These are phyloP conservation scores for Ascomycota sp. DNA, from an alignment of 2,329 filamentous ascomycete genomes.

Conservation along the genomic window DNA sequence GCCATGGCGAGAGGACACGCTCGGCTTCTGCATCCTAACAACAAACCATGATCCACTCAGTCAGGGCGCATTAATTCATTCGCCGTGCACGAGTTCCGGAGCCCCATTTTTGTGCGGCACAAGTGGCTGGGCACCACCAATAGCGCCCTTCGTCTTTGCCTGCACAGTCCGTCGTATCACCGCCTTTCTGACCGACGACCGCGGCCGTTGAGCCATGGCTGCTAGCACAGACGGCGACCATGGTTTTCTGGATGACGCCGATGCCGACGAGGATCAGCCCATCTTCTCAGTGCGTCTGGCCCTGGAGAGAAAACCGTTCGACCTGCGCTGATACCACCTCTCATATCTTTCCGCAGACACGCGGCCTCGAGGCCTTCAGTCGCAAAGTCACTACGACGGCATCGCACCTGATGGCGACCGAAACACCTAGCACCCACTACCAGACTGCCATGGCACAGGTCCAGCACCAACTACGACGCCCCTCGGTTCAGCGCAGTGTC, in stretches of 20 bases:
- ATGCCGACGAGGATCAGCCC: slow-evolving; percentile 25
- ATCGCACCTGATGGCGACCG: slow-evolving; percentile 58
- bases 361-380: slow-evolving; percentile 78
- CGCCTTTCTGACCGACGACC: background rate
- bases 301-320: background rate
- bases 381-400: slow-evolving; percentile 91
- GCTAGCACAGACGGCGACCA: slow-evolving; percentile 20
- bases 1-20: too few relatives aligned
- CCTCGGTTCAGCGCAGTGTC: slow-evolving; percentile 68
- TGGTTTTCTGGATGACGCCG: slow-evolving; percentile 24
- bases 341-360: slow-evolving; percentile 34
- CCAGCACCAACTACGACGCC: slow-evolving; percentile 70
- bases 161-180: too few relatives aligned
- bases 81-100: too few relatives aligned
- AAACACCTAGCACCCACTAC: slow-evolving; percentile 45
- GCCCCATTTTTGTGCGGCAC: too few relatives aligned
- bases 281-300: slow-evolving; percentile 17
- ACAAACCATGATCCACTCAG: too few relatives aligned
- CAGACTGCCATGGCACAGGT: slow-evolving; percentile 75
- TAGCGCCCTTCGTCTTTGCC: too few relatives aligned
- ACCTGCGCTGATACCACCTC: background rate
- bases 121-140: too few relatives aligned
- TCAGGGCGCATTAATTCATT: too few relatives aligned
- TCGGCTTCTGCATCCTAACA: too few relatives aligned
- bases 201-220: slow-evolving; percentile 14